A percentile compares a stretch with the other conserved stretches of the same genome.
Conservation (phyloP, 176 grass and related monocot species). For the Dactylis glomerata region DNA sequence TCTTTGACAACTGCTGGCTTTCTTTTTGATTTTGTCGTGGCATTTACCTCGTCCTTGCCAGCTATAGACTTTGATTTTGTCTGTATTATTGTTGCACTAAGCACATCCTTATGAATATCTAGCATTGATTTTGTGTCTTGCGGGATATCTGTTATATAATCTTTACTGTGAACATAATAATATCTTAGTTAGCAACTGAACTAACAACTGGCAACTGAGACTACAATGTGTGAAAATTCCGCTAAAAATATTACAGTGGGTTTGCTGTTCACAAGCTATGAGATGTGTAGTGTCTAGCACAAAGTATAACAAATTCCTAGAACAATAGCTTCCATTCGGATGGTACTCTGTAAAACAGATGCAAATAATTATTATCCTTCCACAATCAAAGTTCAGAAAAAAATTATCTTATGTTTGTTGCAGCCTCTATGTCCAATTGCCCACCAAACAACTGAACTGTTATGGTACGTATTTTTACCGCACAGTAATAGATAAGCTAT, state of each 20-base stretch:
- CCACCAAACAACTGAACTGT: neutral
- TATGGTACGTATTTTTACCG: neutral
- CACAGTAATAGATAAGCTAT: neutral
- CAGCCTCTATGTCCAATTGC: neutral
- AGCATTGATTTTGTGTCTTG: conserved; percentile 26
- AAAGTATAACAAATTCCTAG: neutral
- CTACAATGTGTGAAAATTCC: neutral
- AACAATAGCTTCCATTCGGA: neutral
- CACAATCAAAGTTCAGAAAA: neutral
- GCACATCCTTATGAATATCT: conserved; percentile 30
- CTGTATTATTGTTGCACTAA: conserved; percentile 26
- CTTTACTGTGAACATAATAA: conserved; percentile 57
- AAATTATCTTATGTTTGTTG: neutral
- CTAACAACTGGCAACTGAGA: neutral
- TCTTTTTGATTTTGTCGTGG: conserved; percentile 30
- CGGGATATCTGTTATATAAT: conserved; percentile 17
- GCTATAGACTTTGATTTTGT: conserved; percentile 9
- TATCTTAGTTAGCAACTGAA: conserved; percentile 22
- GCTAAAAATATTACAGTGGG: neutral
- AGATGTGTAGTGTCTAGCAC: neutral
- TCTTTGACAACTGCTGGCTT: conserved; percentile 18
- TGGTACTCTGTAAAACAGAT: neutral
- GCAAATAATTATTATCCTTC: neutral
- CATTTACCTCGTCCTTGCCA: conserved; percentile 27
- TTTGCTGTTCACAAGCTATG: neutral